phyloP scores from a whole-genome alignment of 345 rosid genomes.

The Alliaria petiolata region DNA sequence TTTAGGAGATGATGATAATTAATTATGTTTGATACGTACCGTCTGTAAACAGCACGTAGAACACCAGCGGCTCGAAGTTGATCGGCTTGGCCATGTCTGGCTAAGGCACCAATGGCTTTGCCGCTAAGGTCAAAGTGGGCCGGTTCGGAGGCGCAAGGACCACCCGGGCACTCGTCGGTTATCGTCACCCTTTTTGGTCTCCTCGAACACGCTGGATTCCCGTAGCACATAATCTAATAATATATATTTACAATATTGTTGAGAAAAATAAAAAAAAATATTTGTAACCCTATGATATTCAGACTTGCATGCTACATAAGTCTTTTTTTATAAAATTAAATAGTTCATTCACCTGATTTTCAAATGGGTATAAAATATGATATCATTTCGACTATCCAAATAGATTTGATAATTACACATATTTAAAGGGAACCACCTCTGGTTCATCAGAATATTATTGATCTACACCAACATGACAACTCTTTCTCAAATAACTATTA shows the following conservation, averaged over 20 bases:
- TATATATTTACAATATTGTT: not conserved
- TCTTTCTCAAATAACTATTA: too few species aligned
- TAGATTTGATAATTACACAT: too few species aligned
- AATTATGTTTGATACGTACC: constrained; percentile 35
- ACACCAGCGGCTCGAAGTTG: constrained; percentile 54
- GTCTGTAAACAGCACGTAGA: constrained; percentile 44
- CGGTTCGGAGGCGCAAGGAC: constrained; percentile 42
- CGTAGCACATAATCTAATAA: constrained; percentile 54
- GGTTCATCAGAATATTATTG: too few species aligned
- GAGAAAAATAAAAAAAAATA: not conserved
- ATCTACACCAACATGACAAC: too few species aligned
- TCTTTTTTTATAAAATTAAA: too few species aligned
- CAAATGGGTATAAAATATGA: too few species aligned
- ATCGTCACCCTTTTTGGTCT: constrained; percentile 53
- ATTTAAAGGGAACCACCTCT: too few species aligned
- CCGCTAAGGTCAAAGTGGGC: constrained; percentile 74
- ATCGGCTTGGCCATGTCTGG: constrained; percentile 49
- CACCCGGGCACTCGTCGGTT: constrained; percentile 67
- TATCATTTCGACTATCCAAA: too few species aligned
- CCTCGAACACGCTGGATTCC: constrained; percentile 58
- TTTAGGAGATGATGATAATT: not conserved
- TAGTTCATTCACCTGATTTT: too few species aligned
- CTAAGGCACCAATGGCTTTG: constrained; percentile 70
- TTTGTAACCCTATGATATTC: not conserved
- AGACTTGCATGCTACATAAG: not conserved